Percentiles rank a stretch among this genome's conserved stretches.
Evolutionary conservation across 2,329 filamentous ascomycete species (phyloP).

Genomic region (Epichloe baconii): DNA sequence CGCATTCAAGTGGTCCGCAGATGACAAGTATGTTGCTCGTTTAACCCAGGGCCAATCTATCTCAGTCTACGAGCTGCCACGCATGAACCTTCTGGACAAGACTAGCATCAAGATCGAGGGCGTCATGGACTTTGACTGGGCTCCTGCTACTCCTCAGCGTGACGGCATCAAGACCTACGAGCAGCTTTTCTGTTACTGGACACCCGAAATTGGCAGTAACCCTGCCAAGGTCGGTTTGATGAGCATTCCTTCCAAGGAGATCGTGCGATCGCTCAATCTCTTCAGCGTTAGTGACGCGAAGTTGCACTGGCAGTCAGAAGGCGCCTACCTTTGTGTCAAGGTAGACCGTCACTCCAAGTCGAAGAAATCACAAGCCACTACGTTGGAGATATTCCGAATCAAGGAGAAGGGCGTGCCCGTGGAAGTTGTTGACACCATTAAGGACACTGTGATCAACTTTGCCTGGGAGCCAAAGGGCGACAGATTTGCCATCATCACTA

Average conservation of each 20-base stretch:
- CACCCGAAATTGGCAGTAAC: conserved; percentile 93
- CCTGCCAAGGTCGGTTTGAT: conserved; percentile 94
- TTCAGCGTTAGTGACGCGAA: conserved; percentile 98
- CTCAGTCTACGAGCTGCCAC: conserved; percentile 77
- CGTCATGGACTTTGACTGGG: conserved; percentile 97
- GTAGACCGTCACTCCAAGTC: conserved; percentile 98
- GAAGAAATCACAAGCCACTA: conserved; percentile 94
- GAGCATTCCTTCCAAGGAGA: conserved; percentile 88
- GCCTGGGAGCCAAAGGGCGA: conserved; percentile 98
- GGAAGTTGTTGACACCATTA: conserved; percentile 93
- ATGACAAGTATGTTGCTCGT: conserved; percentile 92
- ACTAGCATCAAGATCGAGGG: conserved; percentile 92
- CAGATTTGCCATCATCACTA: conserved; percentile 93
- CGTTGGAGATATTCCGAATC: conserved; percentile 95
- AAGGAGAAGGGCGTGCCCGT: conserved; percentile 96
- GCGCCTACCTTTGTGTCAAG: conserved; percentile 91
- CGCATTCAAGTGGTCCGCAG: conserved; percentile 97
- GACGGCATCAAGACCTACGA: conserved; percentile 86
- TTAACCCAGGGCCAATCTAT: conserved; percentile 81
- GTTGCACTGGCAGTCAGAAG: conserved; percentile 96
- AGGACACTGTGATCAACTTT: conserved; percentile 98
- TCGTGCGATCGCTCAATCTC: conserved; percentile 86
- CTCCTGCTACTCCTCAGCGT: conserved; percentile 66
- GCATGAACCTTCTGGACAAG: conserved; percentile 85
- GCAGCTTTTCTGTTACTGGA: conserved; percentile 97